phyloP scores from a whole-genome alignment of 495 filamentous ascomycete genomes.

The Oleoguttula mirabilis region DNA sequence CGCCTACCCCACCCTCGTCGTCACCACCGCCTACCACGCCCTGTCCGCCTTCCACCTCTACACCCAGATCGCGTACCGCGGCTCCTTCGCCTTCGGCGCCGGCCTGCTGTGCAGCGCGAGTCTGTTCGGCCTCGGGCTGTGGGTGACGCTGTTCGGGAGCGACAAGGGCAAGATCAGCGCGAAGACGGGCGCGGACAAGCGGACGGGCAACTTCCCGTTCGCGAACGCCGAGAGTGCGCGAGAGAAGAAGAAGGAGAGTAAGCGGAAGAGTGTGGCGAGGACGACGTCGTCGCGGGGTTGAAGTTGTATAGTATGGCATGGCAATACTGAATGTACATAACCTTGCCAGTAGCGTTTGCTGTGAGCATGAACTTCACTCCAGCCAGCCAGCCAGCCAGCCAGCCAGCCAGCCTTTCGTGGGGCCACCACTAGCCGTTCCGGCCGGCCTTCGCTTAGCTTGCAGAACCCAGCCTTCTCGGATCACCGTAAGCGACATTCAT shows the following conservation, averaged over 20 bases:
- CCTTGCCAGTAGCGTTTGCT: too few species aligned
- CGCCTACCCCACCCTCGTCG: conserved; percentile 51
- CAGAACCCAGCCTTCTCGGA: too few species aligned
- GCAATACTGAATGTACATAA: too few species aligned
- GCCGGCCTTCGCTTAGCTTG: too few species aligned
- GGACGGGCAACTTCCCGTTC: conserved; percentile 73
- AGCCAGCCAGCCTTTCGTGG: too few species aligned
- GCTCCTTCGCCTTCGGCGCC: conserved; percentile 37
- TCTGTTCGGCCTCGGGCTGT: conserved; percentile 52
- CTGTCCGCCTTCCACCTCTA: conserved; percentile 56
- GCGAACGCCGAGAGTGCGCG: conserved; percentile 40
- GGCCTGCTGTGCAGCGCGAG: conserved; percentile 39
- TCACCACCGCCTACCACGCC: conserved; percentile 56
- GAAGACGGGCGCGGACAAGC: conserved; percentile 66
- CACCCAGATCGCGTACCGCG: conserved; percentile 21
- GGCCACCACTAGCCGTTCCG: too few species aligned
- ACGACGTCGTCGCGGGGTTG: not conserved
- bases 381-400: too few species aligned
- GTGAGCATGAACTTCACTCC: too few species aligned
- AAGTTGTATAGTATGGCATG: too few species aligned
- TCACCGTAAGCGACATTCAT: too few species aligned
- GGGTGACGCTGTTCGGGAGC: conserved; percentile 64
- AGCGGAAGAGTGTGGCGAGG: conserved; percentile 7
- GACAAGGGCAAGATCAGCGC: conserved; percentile 50
- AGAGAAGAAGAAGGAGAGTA: conserved; percentile 16